phyloP scores from a whole-genome alignment of 1,284 basidiomycete genomes.

The Moesziomyces parantarcticus region DNA sequence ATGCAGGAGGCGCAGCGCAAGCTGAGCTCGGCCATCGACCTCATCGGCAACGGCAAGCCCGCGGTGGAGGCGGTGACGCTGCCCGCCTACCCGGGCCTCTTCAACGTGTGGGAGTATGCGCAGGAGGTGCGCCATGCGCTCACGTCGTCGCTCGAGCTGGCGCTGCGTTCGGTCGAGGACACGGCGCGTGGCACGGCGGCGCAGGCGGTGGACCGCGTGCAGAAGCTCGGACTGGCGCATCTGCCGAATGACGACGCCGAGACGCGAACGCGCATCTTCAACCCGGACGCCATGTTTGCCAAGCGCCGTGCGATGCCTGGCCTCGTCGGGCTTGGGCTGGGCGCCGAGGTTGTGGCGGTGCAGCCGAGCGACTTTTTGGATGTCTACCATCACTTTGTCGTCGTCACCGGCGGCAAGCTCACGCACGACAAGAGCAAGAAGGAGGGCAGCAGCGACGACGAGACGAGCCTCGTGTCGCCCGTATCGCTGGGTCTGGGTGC shows the following conservation, averaged over 20 bases:
- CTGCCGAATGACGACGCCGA: conserved; percentile 73
- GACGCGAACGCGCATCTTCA: conserved; percentile 77
- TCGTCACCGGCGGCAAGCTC: conserved; percentile 59
- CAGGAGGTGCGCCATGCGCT: conserved; percentile 82
- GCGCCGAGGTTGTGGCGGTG: conserved; percentile 64
- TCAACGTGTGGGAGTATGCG: conserved; percentile 89
- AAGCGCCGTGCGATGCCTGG: conserved; percentile 70
- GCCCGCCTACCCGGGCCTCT: conserved; percentile 87
- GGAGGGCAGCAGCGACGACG: conserved; percentile 71
- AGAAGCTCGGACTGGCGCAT: conserved; percentile 79
- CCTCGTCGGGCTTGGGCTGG: conserved; percentile 60
- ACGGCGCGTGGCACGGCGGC: conserved; percentile 81
- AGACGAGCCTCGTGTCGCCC: conserved; percentile 46
- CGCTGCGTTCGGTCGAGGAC: conserved; percentile 84
- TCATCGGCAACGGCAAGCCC: conserved; percentile 79
- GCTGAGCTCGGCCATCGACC: conserved; percentile 79
- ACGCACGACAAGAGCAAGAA: conserved; percentile 47
- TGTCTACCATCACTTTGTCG: conserved; percentile 74
- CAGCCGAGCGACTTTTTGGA: conserved; percentile 84
- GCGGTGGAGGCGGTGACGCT: conserved; percentile 57
- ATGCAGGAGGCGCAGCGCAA: conserved; percentile 70
- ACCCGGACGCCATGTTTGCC: conserved; percentile 94
- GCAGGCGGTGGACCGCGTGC: conserved; percentile 77
- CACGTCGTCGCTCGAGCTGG: conserved; percentile 83
- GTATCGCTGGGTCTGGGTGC: conserved; percentile 73